These are phyloP conservation scores for Marasmius oreades DNA, from an alignment of 1,284 basidiomycete species.

Conservation along the genomic window DNA sequence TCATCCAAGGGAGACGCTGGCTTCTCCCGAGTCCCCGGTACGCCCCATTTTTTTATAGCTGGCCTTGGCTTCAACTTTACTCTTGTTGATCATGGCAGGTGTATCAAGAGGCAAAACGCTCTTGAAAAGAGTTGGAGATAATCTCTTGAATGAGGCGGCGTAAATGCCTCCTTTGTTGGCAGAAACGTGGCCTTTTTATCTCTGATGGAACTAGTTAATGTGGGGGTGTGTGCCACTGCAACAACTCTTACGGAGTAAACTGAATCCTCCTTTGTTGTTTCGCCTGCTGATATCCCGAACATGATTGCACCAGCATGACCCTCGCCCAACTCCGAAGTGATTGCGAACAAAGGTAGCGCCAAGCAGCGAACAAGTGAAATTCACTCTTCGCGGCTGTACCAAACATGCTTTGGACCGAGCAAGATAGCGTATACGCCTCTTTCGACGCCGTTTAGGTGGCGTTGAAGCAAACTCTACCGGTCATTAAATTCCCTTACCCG, in stretches of 20 bases:
- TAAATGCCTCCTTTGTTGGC: not conserved
- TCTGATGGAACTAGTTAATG: not conserved
- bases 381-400: not conserved
- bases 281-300: no score
- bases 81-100: not conserved
- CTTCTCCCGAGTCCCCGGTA: no score
- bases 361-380: not conserved
- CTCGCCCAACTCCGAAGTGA: conserved; percentile 1
- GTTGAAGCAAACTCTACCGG: not conserved
- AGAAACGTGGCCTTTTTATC: not conserved
- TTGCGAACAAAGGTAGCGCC: not conserved
- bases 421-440: not conserved
- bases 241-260: not conserved
- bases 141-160: not conserved
- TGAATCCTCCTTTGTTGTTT: not conserved
- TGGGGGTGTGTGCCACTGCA: not conserved
- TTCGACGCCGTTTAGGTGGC: not conserved
- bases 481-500: not conserved
- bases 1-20: no score
- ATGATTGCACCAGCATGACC: not conserved
- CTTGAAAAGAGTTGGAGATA: not conserved
- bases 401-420: not conserved
- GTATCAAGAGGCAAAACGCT: not conserved
- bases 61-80: no score
- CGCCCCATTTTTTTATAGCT: no score